Evolutionary conservation across 768 basidiomycete species (phyloP), one percentile per base, ranked within the genome.

Genomic region (Kwoniella dendrophila): DNA sequence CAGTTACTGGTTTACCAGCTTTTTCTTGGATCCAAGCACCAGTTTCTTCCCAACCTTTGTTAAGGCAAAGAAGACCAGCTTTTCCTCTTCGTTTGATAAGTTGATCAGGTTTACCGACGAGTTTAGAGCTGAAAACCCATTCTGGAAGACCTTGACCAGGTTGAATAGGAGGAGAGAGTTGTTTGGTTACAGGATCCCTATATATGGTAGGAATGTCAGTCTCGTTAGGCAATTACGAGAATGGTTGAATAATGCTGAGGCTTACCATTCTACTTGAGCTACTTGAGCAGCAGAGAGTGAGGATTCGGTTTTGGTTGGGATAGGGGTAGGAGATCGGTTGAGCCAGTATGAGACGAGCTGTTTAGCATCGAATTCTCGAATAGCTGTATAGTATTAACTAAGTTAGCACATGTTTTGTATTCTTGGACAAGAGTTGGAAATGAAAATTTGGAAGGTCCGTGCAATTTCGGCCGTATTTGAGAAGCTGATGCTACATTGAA

Each of bases 51-150:
- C 90, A 96, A 24, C 84, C 83, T 82, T 94, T 94, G 87, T 98
- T 97, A 69, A 99, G 85, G 34, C 87, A 87, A 66, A 99, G 86
- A 14, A 99, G 85, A 68, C 96, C 96, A 22, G 92, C 92, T 85
- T 99, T 99, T 75, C 96, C 96, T 65, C 96, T 90, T 68, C 96
- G 90, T 84, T 98, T 99, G 86, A 98, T 98, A 81, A 98, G 88
- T 82, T 96, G 93, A 82, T 80, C 79, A 57, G 81, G 81, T 74
- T 80, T 80, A 20, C 81, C 82, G 62, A 80, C 79, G 56, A 80
- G 78, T 67, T 80, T 79, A 63, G 77, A 76, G 68, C 68, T 75
- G 71, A 80, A 80, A 36, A 80, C 79, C 79, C 79, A 80, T 47
- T 77, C 76, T 40, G 79, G 79, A 29, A 80, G 76, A 66, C 79